Conservation (phyloP, 768 basidiomycete species). For the Steccherinum ochraceum region DNA sequence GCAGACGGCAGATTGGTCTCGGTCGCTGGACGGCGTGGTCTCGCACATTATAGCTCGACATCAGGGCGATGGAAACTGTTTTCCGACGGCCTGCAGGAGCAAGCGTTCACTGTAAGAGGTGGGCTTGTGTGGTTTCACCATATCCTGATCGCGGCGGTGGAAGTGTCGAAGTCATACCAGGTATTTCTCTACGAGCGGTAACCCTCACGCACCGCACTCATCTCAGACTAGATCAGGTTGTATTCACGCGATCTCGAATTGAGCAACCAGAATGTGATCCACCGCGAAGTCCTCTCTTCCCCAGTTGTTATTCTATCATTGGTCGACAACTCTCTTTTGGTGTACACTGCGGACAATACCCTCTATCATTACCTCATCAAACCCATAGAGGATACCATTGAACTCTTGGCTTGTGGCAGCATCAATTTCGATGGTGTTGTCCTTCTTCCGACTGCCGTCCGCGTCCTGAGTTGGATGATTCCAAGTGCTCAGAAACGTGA, state of each 20-base stretch:
- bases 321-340: slow-evolving; percentile 91
- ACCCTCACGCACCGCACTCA: slow-evolving; percentile 5
- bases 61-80: slow-evolving; percentile 97
- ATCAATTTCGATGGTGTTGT: slow-evolving; percentile 93
- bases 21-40: slow-evolving; percentile 83
- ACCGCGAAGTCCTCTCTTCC: slow-evolving; percentile 69
- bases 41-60: slow-evolving; percentile 89
- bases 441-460: slow-evolving; percentile 71
- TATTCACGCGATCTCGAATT: slow-evolving; percentile 92
- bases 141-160: slow-evolving; percentile 86
- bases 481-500: slow-evolving; percentile 88
- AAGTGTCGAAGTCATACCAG: slow-evolving; percentile 73
- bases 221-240: slow-evolving; percentile 63
- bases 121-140: slow-evolving; percentile 97
- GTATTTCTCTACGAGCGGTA: slow-evolving; percentile 29
- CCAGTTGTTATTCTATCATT: slow-evolving; percentile 84
- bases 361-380: slow-evolving; percentile 88
- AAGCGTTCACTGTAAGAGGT: slow-evolving; percentile 81
- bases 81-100: slow-evolving; percentile 73
- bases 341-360: slow-evolving; percentile 92
- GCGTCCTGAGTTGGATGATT: slow-evolving; percentile 96
- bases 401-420: slow-evolving; percentile 86
- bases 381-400: slow-evolving; percentile 76
- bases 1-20: slow-evolving; percentile 89
- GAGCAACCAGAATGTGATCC: slow-evolving; percentile 74